Evolutionary conservation across 177 flowering plant genomes (phyloP).

Genomic region (Vitis hybrid): DNA sequence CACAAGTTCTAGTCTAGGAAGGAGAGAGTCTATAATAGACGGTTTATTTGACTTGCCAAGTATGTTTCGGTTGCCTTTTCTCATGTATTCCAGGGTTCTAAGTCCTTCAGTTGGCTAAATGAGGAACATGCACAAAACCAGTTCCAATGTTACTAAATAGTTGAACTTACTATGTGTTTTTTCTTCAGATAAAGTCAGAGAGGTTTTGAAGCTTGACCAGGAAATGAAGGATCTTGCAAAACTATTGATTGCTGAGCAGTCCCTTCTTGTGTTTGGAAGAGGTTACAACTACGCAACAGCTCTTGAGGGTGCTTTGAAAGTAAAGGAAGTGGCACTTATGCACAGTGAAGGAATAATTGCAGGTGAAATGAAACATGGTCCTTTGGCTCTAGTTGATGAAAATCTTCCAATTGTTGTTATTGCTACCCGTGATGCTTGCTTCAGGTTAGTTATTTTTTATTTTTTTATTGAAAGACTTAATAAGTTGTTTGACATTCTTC

Average conservation of each 20-base stretch:
- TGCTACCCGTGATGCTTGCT: constrained; percentile 91
- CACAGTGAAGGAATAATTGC: constrained; percentile 99
- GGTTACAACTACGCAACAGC: constrained; percentile 98
- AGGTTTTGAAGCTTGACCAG: constrained; percentile 80
- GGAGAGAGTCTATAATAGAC: constrained; percentile 86
- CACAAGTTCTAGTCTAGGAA: constrained; percentile 66
- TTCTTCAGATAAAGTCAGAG: constrained; percentile 69
- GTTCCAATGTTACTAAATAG: too few species aligned
- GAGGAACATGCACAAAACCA: too few species aligned
- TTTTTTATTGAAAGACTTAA: not conserved
- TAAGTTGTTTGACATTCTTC: not conserved
- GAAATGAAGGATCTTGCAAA: constrained; percentile 92
- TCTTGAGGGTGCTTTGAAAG: constrained; percentile 94
- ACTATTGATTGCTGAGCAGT: constrained; percentile 74
- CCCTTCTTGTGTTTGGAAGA: constrained; percentile 95
- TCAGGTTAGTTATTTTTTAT: constrained; percentile 53
- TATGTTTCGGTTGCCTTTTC: constrained; percentile 32
- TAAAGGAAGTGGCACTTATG: constrained; percentile 96
- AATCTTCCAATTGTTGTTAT: constrained; percentile 89
- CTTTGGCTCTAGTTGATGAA: constrained; percentile 92
- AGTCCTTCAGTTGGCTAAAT: not conserved
- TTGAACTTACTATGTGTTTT: not conserved
- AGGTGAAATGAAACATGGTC: constrained; percentile 99
- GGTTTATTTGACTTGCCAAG: constrained; percentile 85
- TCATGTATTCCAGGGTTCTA: not conserved